These are phyloP conservation scores for Pleoardoris graminearum DNA, from an alignment of 2,329 filamentous ascomycete species.

Conservation along the genomic window DNA sequence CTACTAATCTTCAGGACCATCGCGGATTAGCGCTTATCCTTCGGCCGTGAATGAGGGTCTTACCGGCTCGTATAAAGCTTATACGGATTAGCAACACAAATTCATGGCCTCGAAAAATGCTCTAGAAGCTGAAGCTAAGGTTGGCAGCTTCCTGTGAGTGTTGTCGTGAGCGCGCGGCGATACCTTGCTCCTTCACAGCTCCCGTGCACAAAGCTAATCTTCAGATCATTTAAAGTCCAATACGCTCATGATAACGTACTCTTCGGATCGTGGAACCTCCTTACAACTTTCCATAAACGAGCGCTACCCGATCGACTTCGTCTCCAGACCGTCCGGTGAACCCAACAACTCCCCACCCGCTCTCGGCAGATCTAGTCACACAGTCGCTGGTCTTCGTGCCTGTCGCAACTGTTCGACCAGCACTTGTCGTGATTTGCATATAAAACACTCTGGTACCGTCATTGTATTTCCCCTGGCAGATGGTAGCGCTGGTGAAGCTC, in stretches of 20 bases:
- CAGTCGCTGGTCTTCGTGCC: conserved; percentile 54
- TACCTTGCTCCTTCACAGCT: background rate
- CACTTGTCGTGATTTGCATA: conserved; percentile 57
- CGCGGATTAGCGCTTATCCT: background rate
- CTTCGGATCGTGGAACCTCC: background rate
- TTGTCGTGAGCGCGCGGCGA: background rate
- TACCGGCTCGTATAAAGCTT: background rate
- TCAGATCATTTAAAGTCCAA: background rate
- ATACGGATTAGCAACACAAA: background rate
- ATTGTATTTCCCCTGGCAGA: conserved; percentile 57
- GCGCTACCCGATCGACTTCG: conserved; percentile 59
- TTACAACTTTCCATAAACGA: conserved; percentile 32
- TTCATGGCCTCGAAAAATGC: background rate
- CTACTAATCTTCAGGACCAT: background rate
- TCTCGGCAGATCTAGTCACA: conserved; percentile 51
- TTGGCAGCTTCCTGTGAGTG: background rate
- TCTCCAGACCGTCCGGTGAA: conserved; percentile 58
- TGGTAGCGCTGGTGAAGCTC: conserved; percentile 52
- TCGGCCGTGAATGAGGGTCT: background rate
- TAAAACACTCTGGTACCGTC: conserved; percentile 59
- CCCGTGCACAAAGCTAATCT: background rate
- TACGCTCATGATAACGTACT: too few relatives aligned
- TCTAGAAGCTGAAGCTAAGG: background rate
- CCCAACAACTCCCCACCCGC: conserved; percentile 58
- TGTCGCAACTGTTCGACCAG: conserved; percentile 53